A percentile compares a stretch with the other conserved stretches of the same genome.
Evolutionary conservation across 805 yeast genomes (phyloP).

Genomic region (Torulaspora maleeae): DNA sequence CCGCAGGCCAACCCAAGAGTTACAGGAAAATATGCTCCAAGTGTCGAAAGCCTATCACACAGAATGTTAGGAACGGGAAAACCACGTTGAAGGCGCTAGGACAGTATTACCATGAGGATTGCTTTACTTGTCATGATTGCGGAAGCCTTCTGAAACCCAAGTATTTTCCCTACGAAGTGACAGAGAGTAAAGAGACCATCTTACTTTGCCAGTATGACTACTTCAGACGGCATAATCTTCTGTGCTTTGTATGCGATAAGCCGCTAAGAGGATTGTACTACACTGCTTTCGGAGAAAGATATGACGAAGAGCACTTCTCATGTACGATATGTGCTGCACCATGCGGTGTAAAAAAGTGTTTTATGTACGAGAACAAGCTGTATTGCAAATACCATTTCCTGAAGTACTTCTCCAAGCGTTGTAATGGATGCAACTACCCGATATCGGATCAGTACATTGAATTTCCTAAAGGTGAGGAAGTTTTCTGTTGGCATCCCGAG

Average conservation of each 20-base stretch:
- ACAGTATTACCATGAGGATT: slow-evolving; percentile 74
- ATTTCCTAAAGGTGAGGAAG: slow-evolving; percentile 81
- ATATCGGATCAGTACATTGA: slow-evolving; percentile 93
- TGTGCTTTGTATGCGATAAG: slow-evolving; percentile 80
- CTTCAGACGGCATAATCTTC: slow-evolving; percentile 74
- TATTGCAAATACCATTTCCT: slow-evolving; percentile 93
- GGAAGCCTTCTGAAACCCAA: slow-evolving; percentile 74
- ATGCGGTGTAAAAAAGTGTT: slow-evolving; percentile 87
- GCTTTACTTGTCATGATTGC: slow-evolving; percentile 86
- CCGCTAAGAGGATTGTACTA: slow-evolving; percentile 91
- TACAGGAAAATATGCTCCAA: slow-evolving; percentile 43
- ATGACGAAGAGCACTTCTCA: slow-evolving; percentile 92
- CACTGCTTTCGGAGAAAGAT: slow-evolving; percentile 86
- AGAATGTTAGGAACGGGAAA: slow-evolving; percentile 41
- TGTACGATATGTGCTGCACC: slow-evolving; percentile 82
- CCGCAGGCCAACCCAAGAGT: slow-evolving; percentile 6
- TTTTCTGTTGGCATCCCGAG: slow-evolving; percentile 98
- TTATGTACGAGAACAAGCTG: slow-evolving; percentile 76
- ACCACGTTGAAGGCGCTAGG: slow-evolving; percentile 78
- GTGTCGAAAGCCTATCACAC: slow-evolving; percentile 51
- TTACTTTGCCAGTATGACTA: slow-evolving; percentile 90
- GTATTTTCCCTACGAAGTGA: slow-evolving; percentile 72
- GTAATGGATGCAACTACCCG: slow-evolving; percentile 91
- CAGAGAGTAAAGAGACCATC: slow-evolving; percentile 41
- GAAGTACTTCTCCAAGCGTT: slow-evolving; percentile 74